Conservation (phyloP, 2,329 filamentous ascomycete species). For the Reticulascus tulasneorum region DNA sequence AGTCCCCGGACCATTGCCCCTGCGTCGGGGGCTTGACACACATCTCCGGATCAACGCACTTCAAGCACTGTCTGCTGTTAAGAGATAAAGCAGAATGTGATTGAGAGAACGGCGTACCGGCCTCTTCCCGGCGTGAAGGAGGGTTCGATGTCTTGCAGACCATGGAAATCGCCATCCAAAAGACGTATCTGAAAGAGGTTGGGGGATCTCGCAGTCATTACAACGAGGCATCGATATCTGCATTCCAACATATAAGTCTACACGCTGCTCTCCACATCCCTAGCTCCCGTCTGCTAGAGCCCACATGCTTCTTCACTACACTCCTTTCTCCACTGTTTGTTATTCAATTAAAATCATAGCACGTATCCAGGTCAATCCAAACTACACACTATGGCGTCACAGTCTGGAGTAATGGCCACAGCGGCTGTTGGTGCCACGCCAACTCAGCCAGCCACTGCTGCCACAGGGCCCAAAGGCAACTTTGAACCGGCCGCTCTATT, state of each 20-base stretch:
- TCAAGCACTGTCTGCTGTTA: too few relatives aligned
- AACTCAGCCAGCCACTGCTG: not conserved
- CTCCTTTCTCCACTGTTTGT: conserved; percentile 1
- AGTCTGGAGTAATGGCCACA: too few relatives aligned
- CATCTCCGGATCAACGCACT: too few relatives aligned
- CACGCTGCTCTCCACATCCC: not conserved
- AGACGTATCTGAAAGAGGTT: too few relatives aligned
- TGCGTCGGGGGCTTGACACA: too few relatives aligned
- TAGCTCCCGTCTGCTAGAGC: too few relatives aligned
- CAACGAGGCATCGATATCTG: not conserved
- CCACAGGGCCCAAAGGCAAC: conserved; percentile 6
- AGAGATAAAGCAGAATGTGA: too few relatives aligned
- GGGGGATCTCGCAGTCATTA: conserved; percentile 1
- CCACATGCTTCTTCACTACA: not conserved
- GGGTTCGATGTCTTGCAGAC: not conserved
- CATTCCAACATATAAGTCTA: conserved; percentile 12
- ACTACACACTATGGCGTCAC: conserved; percentile 2
- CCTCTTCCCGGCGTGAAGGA: conserved; percentile 1
- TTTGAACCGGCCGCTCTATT: conserved; percentile 37
- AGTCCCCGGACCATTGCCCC: too few relatives aligned
- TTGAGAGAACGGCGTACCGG: conserved; percentile 4
- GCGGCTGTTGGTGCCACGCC: too few relatives aligned
- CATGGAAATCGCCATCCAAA: too few relatives aligned
- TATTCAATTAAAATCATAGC: not conserved
- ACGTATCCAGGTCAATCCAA: not conserved